Conservation (phyloP, 257 asterid species). For the Forsythia suspensa region DNA sequence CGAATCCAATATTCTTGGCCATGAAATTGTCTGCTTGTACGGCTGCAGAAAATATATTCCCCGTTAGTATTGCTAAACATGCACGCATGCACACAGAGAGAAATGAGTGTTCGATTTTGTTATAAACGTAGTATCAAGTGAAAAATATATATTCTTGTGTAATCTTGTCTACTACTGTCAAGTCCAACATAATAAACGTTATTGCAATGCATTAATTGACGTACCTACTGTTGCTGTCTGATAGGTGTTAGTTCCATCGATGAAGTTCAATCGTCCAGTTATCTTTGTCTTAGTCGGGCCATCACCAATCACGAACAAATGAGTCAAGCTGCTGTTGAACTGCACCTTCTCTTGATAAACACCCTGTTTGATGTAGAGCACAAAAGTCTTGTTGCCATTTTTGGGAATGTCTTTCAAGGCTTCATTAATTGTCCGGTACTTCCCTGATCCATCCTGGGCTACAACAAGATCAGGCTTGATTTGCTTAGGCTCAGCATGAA, state of each 20-base stretch:
- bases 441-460: conserved; percentile 64
- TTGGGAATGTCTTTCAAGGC: conserved; percentile 47
- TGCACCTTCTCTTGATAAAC: conserved; percentile 47
- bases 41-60: conserved; percentile 33
- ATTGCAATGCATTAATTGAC: background rate
- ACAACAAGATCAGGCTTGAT: conserved; percentile 48
- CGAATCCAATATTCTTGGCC: conserved; percentile 63
- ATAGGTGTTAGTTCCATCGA: conserved; percentile 45
- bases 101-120: too few species aligned
- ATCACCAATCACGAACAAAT: conserved; percentile 54
- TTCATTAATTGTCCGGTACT: conserved; percentile 44
- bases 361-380: conserved; percentile 58
- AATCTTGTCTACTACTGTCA: too few species aligned
- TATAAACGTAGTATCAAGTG: too few species aligned
- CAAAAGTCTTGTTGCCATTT: conserved; percentile 30
- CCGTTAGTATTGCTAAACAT: background rate
- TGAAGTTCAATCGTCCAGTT: conserved; percentile 42
- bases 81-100: background rate
- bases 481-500: background rate
- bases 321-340: conserved; percentile 22
- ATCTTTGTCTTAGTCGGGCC: conserved; percentile 66
- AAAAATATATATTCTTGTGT: too few species aligned
- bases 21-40: conserved; percentile 70
- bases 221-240: conserved; percentile 57
- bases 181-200: too few species aligned